Base-by-base conservation (phyloP, 176 grass and related monocot genomes). In the Ananas comosus region DNA sequence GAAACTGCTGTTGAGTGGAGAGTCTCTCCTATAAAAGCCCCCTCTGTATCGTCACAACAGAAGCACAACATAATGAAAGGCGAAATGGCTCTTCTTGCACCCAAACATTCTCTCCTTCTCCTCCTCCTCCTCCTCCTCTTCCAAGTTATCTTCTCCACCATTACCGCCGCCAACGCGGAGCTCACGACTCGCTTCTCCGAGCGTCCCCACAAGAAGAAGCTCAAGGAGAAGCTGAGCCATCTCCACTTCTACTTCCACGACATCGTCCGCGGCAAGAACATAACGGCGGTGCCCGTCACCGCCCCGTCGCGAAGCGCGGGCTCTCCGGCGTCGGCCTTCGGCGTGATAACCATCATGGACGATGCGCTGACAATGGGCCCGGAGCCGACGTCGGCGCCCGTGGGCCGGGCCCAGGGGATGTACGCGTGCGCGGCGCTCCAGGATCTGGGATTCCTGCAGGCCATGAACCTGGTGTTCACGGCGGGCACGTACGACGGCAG, bases 181-280 rank as follows among this genome's bases (percentile, higher is more conserved):
- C 49, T 77, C 51, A 63, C 69, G 42, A 49, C 70, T 42, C 33
- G 5, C 33, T 42, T 42, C 33, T 42, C 53, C 1, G 51, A 21
- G 3, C 51, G 3, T 14, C 27, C 2, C 5, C 21, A 23, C 50
- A 10, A 51, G 23, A 10, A 4, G 51, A 81, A 70, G 25, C 27
- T 65, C 0, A 53, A 71, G 57, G 67, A 74, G 27, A 69, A 72
- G 68, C 56, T 59, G 61, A 87, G 79, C 1, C 91, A 96, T 76
- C 77, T 96, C 10, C 87, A 85, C 80, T 96, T 96, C 81, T 96
- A 57, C 84, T 91, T 96, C 79, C 91, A 96, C 70, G 91, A 96
- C 76, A 87, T 85, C 54, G 51, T 86, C 74, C 84, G 83, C 64
- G 86, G 86, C 13, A 67, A 73, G 17, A 86, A 85, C 1, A 77